A percentile compares a stretch with the other conserved stretches of the same genome.
These are phyloP conservation scores for Kodamaea alishanica DNA, from an alignment of 1,139 yeast species.

Conservation along the genomic window DNA sequence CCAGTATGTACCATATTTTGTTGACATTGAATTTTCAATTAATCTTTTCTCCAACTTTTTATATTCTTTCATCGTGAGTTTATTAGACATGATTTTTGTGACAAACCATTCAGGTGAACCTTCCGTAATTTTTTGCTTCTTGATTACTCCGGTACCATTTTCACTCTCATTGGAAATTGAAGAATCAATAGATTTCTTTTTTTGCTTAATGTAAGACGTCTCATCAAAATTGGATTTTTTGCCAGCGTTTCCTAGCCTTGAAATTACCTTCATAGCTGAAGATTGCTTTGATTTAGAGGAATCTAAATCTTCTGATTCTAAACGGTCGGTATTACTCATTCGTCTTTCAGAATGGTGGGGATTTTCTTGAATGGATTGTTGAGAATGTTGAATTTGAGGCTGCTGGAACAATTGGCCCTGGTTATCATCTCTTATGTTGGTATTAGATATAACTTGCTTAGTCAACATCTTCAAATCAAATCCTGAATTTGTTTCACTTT, in stretches of 20 bases:
- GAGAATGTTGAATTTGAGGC: not conserved
- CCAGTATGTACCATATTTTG: slow-evolving; percentile 26
- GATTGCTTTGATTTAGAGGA: slow-evolving; percentile 10
- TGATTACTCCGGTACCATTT: slow-evolving; percentile 4
- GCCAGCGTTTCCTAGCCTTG: slow-evolving; percentile 11
- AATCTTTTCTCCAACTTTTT: slow-evolving; percentile 35
- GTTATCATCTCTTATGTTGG: slow-evolving; percentile 2
- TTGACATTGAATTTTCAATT: slow-evolving; percentile 17
- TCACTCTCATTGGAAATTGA: slow-evolving; percentile 13
- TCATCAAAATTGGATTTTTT: slow-evolving; percentile 15
- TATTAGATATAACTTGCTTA: slow-evolving; percentile 10
- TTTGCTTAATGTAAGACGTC: slow-evolving; percentile 9
- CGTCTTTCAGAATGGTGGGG: slow-evolving; percentile 1
- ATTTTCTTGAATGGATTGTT: not conserved
- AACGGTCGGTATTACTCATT: slow-evolving; percentile 1
- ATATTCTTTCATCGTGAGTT: slow-evolving; percentile 32
- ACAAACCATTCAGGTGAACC: slow-evolving; percentile 47
- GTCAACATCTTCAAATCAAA: slow-evolving; percentile 30
- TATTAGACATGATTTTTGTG: slow-evolving; percentile 34
- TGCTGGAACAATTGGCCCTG: not conserved
- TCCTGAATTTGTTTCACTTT: slow-evolving; percentile 36
- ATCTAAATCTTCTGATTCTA: slow-evolving; percentile 5
- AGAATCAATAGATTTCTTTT: slow-evolving; percentile 15
- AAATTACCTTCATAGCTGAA: slow-evolving; percentile 13
- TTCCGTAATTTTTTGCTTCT: slow-evolving; percentile 27